Evolutionary conservation across 2,329 filamentous ascomycete species (phyloP).

Genomic region (Didymella sp.): DNA sequence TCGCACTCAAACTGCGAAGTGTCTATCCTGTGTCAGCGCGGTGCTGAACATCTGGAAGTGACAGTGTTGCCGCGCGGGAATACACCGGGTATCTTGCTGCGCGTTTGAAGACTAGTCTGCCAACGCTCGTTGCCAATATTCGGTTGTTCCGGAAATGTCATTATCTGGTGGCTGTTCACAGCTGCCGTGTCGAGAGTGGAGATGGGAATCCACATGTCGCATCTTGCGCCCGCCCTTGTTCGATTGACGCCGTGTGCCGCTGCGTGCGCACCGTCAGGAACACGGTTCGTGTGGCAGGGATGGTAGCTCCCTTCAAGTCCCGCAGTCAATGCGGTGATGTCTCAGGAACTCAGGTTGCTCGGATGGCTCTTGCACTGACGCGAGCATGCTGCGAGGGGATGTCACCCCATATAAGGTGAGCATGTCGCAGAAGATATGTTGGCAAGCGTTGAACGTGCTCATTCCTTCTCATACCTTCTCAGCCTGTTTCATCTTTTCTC

Average conservation of each 20-base stretch:
- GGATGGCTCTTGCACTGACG: constrained; percentile 14
- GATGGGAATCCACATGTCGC: constrained; percentile 18
- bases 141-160: constrained; percentile 14
- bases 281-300: constrained; percentile 16
- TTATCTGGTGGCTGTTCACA: constrained; percentile 5
- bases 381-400: constrained; percentile 5
- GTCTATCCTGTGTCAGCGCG: neutral
- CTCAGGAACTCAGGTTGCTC: constrained; percentile 25
- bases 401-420: constrained; percentile 38
- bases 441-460: constrained; percentile 45
- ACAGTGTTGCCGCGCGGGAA: constrained; percentile 9
- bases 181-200: constrained; percentile 25
- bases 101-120: constrained; percentile 8
- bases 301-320: constrained; percentile 19
- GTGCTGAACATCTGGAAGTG: neutral
- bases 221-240: constrained; percentile 22
- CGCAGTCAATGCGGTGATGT: constrained; percentile 29
- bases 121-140: constrained; percentile 6
- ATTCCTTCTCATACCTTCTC: constrained; percentile 44
- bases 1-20: neutral
- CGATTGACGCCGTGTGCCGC: constrained; percentile 5
- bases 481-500: constrained; percentile 35
- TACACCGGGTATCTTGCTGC: constrained; percentile 2
- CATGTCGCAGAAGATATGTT: constrained; percentile 27
- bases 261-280: constrained; percentile 6